These are phyloP conservation scores for Talaromyces sp. DNA, from an alignment of 2,329 filamentous ascomycete species.

Conservation along the genomic window DNA sequence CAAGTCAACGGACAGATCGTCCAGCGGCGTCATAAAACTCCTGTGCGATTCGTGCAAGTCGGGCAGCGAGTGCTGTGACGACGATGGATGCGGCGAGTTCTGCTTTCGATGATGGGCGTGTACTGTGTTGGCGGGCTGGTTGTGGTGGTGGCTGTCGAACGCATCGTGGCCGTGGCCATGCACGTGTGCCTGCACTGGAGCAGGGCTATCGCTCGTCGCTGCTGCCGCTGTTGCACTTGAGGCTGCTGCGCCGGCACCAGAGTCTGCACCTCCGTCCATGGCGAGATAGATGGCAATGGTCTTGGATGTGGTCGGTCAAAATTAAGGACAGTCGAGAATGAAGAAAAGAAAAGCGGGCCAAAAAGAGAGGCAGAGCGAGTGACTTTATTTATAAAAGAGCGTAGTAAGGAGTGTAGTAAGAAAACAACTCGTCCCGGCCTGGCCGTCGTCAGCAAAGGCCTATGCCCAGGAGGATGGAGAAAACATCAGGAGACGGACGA, in stretches of 20 bases:
- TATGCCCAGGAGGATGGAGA: background rate
- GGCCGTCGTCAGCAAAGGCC: background rate
- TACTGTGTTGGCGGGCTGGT: slow-evolving; percentile 5
- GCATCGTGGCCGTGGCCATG: slow-evolving; percentile 10
- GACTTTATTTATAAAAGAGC: background rate
- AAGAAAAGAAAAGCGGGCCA: background rate
- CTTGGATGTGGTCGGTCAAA: background rate
- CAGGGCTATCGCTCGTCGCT: slow-evolving; percentile 11
- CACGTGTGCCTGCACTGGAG: slow-evolving; percentile 16
- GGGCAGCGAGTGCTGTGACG: slow-evolving; percentile 28
- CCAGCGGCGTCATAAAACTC: background rate
- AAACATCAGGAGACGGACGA: background rate
- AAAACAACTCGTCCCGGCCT: background rate
- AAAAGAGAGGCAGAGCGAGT: background rate
- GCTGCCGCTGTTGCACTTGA: background rate
- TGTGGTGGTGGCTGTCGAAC: slow-evolving; percentile 9
- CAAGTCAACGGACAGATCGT: slow-evolving; percentile 36
- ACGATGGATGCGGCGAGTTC: slow-evolving; percentile 14
- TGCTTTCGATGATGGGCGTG: slow-evolving; percentile 17
- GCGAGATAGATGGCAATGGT: background rate
- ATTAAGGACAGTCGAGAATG: background rate
- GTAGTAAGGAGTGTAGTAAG: background rate
- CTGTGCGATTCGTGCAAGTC: slow-evolving; percentile 21
- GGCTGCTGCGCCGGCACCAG: slow-evolving; percentile 5
- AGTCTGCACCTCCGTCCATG: slow-evolving; percentile 12